phyloP scores from a whole-genome alignment of 495 filamentous ascomycete species.

The Aspergillus funiculosus region DNA sequence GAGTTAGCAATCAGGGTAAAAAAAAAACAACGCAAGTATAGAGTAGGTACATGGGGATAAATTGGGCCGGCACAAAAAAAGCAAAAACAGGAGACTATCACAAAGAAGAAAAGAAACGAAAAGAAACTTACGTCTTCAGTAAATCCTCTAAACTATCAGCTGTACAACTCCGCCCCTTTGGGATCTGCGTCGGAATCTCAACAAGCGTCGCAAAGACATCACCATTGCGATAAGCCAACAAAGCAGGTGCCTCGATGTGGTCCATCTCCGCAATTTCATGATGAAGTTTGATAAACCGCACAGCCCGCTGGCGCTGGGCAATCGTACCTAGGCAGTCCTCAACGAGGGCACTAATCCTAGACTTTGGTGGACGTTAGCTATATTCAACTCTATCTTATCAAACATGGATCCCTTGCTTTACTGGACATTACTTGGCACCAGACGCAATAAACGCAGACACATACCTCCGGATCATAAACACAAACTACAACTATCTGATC shows the following conservation, averaged over 20 bases:
- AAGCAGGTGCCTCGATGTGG: conserved; percentile 76
- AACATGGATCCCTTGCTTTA: neutral
- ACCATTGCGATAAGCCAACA: conserved; percentile 82
- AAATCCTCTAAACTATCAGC: conserved; percentile 55
- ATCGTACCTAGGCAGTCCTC: conserved; percentile 70
- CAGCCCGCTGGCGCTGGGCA: conserved; percentile 59
- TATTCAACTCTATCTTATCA: neutral
- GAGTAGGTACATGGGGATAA: neutral
- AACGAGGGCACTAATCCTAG: conserved; percentile 63
- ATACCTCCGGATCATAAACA: conserved; percentile 85
- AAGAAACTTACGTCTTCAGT: conserved; percentile 49
- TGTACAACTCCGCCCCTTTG: conserved; percentile 55
- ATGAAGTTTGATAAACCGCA: conserved; percentile 87
- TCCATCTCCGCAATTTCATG: conserved; percentile 94
- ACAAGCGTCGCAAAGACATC: conserved; percentile 89
- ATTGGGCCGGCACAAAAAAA: conserved; percentile 4
- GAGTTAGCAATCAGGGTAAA: no score
- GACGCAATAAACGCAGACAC: conserved; percentile 19
- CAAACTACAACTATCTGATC: conserved; percentile 91
- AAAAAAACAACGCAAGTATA: conserved; percentile 5
- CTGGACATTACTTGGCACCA: conserved; percentile 1
- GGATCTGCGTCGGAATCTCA: conserved; percentile 79
- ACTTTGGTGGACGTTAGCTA: conserved; percentile 50
- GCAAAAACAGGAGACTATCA: neutral
- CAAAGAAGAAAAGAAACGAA: conserved; percentile 1